phyloP scores from a whole-genome alignment of 495 filamentous ascomycete species.

The Echria macrotheca region DNA sequence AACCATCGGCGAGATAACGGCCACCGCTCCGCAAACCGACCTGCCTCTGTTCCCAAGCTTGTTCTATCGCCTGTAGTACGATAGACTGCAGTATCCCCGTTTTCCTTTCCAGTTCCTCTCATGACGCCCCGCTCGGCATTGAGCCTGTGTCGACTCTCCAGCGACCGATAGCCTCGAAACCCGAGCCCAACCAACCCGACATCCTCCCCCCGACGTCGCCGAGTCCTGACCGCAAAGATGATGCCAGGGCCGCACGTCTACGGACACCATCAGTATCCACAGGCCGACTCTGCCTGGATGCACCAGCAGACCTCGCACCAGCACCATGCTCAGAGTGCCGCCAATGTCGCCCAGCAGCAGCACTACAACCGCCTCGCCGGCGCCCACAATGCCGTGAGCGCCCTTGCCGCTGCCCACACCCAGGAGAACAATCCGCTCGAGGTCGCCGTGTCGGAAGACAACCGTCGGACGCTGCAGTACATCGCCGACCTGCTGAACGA shows the following conservation, averaged over 20 bases:
- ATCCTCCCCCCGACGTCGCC: not conserved
- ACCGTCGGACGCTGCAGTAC: constrained; percentile 84
- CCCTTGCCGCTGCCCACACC: constrained; percentile 50
- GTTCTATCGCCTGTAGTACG: not conserved
- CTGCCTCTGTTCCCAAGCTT: not conserved
- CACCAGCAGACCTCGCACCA: constrained; percentile 64
- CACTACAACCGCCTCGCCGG: constrained; percentile 69
- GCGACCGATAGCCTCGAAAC: constrained; percentile 13
- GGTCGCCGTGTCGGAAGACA: constrained; percentile 72
- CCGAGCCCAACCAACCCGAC: not conserved
- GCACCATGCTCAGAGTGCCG: constrained; percentile 52
- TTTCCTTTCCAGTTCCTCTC: constrained; percentile 7
- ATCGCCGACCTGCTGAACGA: constrained; percentile 90
- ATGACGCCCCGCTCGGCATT: constrained; percentile 24
- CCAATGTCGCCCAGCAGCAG: constrained; percentile 68
- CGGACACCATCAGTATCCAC: constrained; percentile 70
- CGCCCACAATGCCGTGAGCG: constrained; percentile 48
- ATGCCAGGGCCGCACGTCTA: constrained; percentile 41
- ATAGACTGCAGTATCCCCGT: not conserved
- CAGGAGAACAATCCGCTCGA: constrained; percentile 52
- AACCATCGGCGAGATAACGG: constrained; percentile 4
- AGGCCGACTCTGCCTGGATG: constrained; percentile 72
- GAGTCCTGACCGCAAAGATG: constrained; percentile 25
- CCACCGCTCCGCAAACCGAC: not conserved
- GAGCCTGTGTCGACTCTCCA: constrained; percentile 13